Evolutionary conservation across 805 yeast species (phyloP), one percentile per base, ranked within the genome.

Genomic region (Danielia reshetovae): DNA sequence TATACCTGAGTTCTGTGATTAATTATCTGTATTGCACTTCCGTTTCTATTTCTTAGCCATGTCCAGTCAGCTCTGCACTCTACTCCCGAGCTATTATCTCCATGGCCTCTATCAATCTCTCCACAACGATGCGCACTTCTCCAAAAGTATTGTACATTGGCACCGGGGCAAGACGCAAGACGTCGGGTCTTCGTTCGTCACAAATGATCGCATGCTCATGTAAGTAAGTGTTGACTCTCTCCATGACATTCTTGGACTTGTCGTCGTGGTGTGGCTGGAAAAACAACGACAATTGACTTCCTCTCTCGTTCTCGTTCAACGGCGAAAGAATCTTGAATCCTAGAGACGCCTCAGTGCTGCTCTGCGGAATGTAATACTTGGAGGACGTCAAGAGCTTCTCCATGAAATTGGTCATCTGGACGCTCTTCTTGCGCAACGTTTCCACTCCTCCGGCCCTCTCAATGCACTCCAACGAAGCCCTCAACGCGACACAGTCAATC

Each of bases 121-220:
- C 41, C 5, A 68, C 76, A 7, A 77, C 77, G 2, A 48, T 35
- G 23, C 51, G 62, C 10, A 84, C 77, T 41, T 89, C 94, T 27
- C 54, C 60, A 46, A 84, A 84, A 1, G 84, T 76, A 51, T 87
- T 89, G 63, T 89, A 89, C 30, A 87, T 65, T 0, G 96, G 93
- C 3, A 75, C 68, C 6, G 97, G 96, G 0, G 95, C 90, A n/a
- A 89, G 53, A 38, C 97, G 67, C 25, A 90, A 77, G n/a, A 88
- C 97, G 53, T 79, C 79, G 1, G 97, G 97, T 52, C 86, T 71
- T 54, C 97, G 72, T 53, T 89, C 96, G 55, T 89, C 97, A 38
- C 86, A 83, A 16, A 89, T 74, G 2, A 86, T 76, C 3, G 87
- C 96, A 8, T 65, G 51, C 22, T 63, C 64, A 42, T 65, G 70